Evolutionary conservation across 208 protist genomes (phyloP), one percentile per base, ranked within the genome.

Genomic region (Crithidia brevicula): DNA sequence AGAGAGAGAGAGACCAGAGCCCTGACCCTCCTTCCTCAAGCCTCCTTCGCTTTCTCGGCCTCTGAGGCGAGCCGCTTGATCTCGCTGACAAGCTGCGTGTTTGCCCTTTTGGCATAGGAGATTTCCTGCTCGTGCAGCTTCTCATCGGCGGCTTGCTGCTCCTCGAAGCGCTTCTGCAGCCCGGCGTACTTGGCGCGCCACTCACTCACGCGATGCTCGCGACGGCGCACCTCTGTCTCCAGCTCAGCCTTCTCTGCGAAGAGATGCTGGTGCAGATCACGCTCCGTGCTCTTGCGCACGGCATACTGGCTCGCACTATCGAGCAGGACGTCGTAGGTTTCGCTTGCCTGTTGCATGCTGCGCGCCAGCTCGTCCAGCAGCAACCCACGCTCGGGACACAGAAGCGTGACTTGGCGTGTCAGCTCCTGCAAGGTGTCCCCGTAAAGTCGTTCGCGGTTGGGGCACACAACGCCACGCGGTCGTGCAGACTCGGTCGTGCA

Each of bases 131-230:
- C 85, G 59, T 96, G 87, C 31, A 90, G 33, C 59, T 88, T 89
- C 30, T 79, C 62, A 34, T 83, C 82, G 2, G 78, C 67, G 49
- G 76, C 73, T 47, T 88, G 86, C 59, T 92, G 89, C 70, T 97
- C 91, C 62, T 94, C 81, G 56, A 96, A 91, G 18, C 90, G 88
- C 67, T 93, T 90, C 51, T 84, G 22, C 59, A 93, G 67, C 2
- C 90, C 90, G 10, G 89, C 79, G 54, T 88, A 81, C 73, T 96
- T 96, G 27, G 91, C 90, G 2, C 78, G 79, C 58, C 95, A 81
- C 73, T 94, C 87, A 59, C 85, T 87, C 23, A 96, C 91, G 31
- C 91, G 85, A 51, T 96, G 91, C 68, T 97, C 88, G 8, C 92
- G 72, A 2, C 89, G 79, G 10, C 89, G 82, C 80, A 95, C 89